A percentile compares a stretch with the other conserved stretches of the same genome.
Evolutionary conservation across 1,284 basidiomycete species (phyloP).

Genomic region (Gomphus bonarii): DNA sequence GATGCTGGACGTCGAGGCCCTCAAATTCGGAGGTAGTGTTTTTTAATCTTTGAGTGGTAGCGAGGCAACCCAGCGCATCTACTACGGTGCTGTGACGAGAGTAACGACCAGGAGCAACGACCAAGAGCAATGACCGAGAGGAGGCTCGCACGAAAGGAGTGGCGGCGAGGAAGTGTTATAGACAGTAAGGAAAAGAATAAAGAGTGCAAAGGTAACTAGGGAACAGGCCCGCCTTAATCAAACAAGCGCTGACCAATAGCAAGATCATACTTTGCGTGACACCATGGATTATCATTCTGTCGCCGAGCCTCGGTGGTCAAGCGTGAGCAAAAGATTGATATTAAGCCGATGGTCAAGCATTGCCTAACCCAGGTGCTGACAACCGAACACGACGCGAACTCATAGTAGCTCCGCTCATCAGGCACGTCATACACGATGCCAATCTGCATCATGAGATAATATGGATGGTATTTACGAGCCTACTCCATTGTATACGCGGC

Average conservation of each 20-base stretch:
- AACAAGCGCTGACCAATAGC: not conserved
- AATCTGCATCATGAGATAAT: not conserved
- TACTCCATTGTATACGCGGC: not conserved
- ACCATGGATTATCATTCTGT: too few species aligned
- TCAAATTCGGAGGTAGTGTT: not conserved
- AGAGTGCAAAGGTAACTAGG: not conserved
- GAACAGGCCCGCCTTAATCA: not conserved
- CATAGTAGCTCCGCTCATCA: too few species aligned
- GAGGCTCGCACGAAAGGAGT: not conserved
- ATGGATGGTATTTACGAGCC: slow-evolving; percentile 1
- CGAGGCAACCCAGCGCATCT: not conserved
- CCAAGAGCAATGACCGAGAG: not conserved
- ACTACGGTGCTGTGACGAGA: not conserved
- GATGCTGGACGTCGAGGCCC: not conserved
- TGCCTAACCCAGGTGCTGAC: too few species aligned
- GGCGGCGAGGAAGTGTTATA: not conserved
- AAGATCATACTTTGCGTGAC: too few species aligned
- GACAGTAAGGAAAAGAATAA: not conserved
- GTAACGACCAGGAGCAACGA: not conserved
- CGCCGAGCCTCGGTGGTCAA: too few species aligned
- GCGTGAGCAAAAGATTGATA: too few species aligned
- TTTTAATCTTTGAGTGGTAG: not conserved
- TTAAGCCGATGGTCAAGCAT: too few species aligned
- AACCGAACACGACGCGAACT: too few species aligned
- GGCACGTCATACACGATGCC: not conserved